Conservation (phyloP, 139 green algal species). For the Pleodorina starrii region DNA sequence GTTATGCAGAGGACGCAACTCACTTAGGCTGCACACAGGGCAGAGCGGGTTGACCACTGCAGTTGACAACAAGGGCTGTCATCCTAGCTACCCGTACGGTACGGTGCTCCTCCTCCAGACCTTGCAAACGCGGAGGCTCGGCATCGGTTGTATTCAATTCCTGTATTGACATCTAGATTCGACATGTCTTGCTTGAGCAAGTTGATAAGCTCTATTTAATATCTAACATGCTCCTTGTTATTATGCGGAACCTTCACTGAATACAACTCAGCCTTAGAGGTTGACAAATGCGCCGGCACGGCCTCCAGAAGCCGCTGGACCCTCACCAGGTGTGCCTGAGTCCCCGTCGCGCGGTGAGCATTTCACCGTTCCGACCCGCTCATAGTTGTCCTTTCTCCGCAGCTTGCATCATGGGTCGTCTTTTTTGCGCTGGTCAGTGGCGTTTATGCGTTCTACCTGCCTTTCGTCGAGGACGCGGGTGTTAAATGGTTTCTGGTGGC, state of each 20-base stretch:
- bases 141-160: too few species aligned
- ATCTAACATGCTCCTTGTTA: too few species aligned
- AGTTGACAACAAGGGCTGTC: too few species aligned
- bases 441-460: slow-evolving; percentile 53
- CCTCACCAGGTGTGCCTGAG: slow-evolving; percentile 55
- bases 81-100: too few species aligned
- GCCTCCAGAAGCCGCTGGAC: slow-evolving; percentile 55
- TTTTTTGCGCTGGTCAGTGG: slow-evolving; percentile 43
- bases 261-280: background rate
- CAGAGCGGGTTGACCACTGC: too few species aligned
- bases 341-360: background rate
- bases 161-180: too few species aligned
- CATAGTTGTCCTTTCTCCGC: background rate
- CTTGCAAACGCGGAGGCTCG: too few species aligned
- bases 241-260: background rate
- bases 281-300: slow-evolving; percentile 52
- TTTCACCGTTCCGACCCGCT: background rate
- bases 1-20: too few species aligned
- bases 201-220: too few species aligned
- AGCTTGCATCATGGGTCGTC: slow-evolving; percentile 39
- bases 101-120: too few species aligned
- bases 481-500: slow-evolving; percentile 24
- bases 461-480: slow-evolving; percentile 39
- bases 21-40: too few species aligned
- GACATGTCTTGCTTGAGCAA: too few species aligned